Percentiles rank a stretch among this genome's conserved stretches.
These are phyloP conservation scores for Heritiera littoralis DNA, from an alignment of 345 rosid species.

Conservation along the genomic window DNA sequence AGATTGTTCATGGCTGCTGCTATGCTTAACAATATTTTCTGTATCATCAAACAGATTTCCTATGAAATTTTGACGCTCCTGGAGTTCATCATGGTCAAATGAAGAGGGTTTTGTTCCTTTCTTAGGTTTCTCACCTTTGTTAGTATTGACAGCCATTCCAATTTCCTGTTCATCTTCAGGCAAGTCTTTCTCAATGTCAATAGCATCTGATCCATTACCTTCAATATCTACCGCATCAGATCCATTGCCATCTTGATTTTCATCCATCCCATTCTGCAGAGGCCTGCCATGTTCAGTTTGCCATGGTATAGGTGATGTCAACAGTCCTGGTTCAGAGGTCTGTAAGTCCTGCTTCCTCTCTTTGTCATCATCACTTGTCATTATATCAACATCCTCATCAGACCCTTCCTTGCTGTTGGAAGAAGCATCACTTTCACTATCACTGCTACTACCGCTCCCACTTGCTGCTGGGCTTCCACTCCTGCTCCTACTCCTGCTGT, in stretches of 20 bases:
- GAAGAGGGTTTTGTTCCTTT: constrained; percentile 39
- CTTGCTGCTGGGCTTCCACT: constrained; percentile 51
- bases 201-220: constrained; percentile 31
- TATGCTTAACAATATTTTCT: constrained; percentile 43
- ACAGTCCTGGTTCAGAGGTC: constrained; percentile 37
- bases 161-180: constrained; percentile 55
- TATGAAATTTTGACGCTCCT: constrained; percentile 61
- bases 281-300: constrained; percentile 28
- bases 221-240: constrained; percentile 46
- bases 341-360: constrained; percentile 49
- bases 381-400: constrained; percentile 95
- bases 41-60: constrained; percentile 84
- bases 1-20: constrained; percentile 49
- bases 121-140: constrained; percentile 24
- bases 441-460: constrained; percentile 84
- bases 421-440: constrained; percentile 89
- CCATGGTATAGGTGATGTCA: constrained; percentile 37
- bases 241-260: constrained; percentile 48
- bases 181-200: constrained; percentile 50
- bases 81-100: constrained; percentile 44
- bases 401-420: constrained; percentile 84
- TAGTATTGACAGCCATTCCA: constrained; percentile 41
- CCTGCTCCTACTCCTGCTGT: constrained; percentile 51
- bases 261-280: constrained; percentile 39
- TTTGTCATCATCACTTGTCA: constrained; percentile 81